These are phyloP conservation scores for Withania somnifera DNA, from an alignment of 305 asterid genomes.

Conservation along the genomic window DNA sequence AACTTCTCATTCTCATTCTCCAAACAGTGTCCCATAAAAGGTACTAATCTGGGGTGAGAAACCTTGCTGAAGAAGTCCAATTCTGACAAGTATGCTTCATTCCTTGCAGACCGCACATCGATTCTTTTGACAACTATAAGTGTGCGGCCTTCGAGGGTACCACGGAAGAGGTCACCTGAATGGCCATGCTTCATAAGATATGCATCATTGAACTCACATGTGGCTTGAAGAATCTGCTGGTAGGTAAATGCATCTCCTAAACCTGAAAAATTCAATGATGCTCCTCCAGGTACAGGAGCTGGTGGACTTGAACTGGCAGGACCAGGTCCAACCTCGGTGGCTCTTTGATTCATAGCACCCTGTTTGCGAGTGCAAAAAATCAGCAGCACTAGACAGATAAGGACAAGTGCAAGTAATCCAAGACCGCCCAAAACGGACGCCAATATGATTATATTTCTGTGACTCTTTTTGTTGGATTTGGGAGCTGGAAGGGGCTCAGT, in stretches of 20 bases:
- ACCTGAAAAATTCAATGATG: slow-evolving; percentile 34
- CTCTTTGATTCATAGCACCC: slow-evolving; percentile 37
- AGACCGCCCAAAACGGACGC: slow-evolving; percentile 63
- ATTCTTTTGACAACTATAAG: slow-evolving; percentile 61
- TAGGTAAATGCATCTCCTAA: slow-evolving; percentile 57
- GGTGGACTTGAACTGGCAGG: slow-evolving; percentile 46
- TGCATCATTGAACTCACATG: slow-evolving; percentile 45
- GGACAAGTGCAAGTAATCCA: slow-evolving; percentile 40
- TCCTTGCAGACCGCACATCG: slow-evolving; percentile 42
- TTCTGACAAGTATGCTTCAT: slow-evolving; percentile 52
- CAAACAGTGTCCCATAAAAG: slow-evolving; percentile 79
- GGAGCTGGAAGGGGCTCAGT: slow-evolving; percentile 28
- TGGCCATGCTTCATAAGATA: slow-evolving; percentile 70
- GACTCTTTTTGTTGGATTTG: slow-evolving; percentile 28
- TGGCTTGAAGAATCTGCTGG: slow-evolving; percentile 68
- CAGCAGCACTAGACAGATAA: slow-evolving; percentile 20
- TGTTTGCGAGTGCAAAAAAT: slow-evolving; percentile 50
- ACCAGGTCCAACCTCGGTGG: slow-evolving; percentile 53
- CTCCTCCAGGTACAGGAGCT: slow-evolving; percentile 35
- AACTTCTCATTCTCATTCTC: slow-evolving; percentile 67
- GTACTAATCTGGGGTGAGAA: slow-evolving; percentile 73
- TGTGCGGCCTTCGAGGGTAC: slow-evolving; percentile 59
- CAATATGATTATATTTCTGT: slow-evolving; percentile 35
- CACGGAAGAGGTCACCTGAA: slow-evolving; percentile 73
- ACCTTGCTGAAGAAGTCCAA: slow-evolving; percentile 58